Conservation (phyloP, 2,329 filamentous ascomycete species). For the Aspergillus carbonarius region DNA sequence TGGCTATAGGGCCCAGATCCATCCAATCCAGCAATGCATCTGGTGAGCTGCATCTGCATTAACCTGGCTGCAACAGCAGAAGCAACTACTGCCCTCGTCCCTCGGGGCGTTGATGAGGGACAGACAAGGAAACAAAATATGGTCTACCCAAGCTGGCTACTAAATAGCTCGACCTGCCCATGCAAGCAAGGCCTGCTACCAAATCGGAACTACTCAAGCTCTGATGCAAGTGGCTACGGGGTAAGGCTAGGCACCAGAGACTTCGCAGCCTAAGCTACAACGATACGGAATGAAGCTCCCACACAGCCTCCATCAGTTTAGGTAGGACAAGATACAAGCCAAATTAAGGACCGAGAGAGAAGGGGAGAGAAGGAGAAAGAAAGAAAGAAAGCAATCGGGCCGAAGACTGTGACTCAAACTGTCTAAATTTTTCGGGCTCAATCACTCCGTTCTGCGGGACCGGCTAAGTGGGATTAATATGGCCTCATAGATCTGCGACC, state of each 20-base stretch:
- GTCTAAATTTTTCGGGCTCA: not conserved
- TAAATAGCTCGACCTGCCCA: not conserved
- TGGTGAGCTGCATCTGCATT: not conserved
- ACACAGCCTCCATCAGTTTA: not conserved
- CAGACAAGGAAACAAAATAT: not conserved
- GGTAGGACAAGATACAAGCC: not conserved
- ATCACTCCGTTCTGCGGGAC: not conserved
- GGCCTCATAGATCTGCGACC: slow-evolving; percentile 8
- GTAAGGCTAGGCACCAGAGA: not conserved
- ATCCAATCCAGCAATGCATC: not conserved
- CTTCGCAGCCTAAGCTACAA: not conserved
- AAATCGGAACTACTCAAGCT: not conserved
- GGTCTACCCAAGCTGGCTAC: not conserved
- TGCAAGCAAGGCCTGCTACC: not conserved
- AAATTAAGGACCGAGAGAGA: not conserved
- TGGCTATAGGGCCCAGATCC: slow-evolving; percentile 7
- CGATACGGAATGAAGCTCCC: too few relatives aligned
- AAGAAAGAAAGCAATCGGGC: slow-evolving; percentile 1
- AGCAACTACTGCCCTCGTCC: not conserved
- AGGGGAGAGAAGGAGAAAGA: not conserved
- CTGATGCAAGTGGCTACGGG: not conserved
- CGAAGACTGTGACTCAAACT: not conserved
- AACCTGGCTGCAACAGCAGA: not conserved
- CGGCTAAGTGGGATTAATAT: slow-evolving; percentile 8
- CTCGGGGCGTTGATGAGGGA: not conserved